Evolutionary conservation across 2,329 filamentous ascomycete genomes (phyloP).

Genomic region (Aspergillus candidus): DNA sequence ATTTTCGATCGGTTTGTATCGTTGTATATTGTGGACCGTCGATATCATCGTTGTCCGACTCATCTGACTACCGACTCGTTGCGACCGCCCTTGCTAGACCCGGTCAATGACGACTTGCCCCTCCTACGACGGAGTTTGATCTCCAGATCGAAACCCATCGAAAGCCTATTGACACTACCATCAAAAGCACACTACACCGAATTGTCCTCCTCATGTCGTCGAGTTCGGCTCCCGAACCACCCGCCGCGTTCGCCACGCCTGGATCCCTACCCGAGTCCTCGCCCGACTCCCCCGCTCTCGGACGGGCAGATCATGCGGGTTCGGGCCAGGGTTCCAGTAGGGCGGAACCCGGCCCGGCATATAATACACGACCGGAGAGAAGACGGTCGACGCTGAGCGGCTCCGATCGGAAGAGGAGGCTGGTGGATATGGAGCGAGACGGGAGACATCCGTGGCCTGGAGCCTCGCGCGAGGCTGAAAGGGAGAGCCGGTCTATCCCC

Average conservation of each 20-base stretch:
- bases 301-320: slow-evolving; percentile 9
- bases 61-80: slow-evolving; percentile 14
- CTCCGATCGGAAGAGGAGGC: slow-evolving; percentile 39
- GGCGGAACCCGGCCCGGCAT: slow-evolving; percentile 13
- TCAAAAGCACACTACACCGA: slow-evolving; percentile 3
- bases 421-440: slow-evolving; percentile 29
- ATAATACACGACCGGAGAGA: slow-evolving; percentile 13
- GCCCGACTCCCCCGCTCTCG: too few relatives aligned
- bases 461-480: slow-evolving; percentile 13
- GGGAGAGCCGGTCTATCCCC: slow-evolving; percentile 22
- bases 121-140: slow-evolving; percentile 30
- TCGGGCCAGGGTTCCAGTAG: slow-evolving; percentile 10
- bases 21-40: neutral
- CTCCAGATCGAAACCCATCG: slow-evolving; percentile 17
- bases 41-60: slow-evolving; percentile 8
- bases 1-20: neutral
- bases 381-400: slow-evolving; percentile 18
- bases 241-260: slow-evolving; percentile 7
- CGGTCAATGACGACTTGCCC: slow-evolving; percentile 28
- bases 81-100: too few relatives aligned
- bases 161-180: slow-evolving; percentile 4
- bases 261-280: neutral
- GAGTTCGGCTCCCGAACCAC: slow-evolving; percentile 10
- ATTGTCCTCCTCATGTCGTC: slow-evolving; percentile 21
- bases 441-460: slow-evolving; percentile 8